These are phyloP conservation scores for Nannizzia gypsea DNA, from an alignment of 2,329 filamentous ascomycete genomes.

Conservation along the genomic window DNA sequence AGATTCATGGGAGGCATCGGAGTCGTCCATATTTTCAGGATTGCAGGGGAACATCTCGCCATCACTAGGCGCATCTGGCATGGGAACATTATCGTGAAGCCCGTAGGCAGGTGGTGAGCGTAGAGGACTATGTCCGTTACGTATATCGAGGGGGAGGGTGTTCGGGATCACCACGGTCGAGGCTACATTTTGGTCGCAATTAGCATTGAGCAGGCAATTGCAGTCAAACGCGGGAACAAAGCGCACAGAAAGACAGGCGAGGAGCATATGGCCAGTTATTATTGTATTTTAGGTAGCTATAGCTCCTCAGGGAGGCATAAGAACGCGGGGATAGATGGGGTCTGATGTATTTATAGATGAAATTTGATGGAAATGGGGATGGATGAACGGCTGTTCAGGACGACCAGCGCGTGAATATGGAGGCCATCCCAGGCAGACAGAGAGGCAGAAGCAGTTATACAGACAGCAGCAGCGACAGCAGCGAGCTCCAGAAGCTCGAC, in stretches of 20 bases:
- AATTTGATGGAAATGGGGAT: conserved; percentile 18
- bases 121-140: conserved; percentile 23
- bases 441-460: not conserved
- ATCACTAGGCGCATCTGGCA: conserved; percentile 3
- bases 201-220: conserved; percentile 28
- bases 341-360: conserved; percentile 31
- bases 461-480: not conserved
- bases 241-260: conserved; percentile 18
- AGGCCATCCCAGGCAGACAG: not conserved
- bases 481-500: not conserved
- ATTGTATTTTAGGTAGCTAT: conserved; percentile 10
- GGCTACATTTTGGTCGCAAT: conserved; percentile 27
- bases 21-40: conserved; percentile 1
- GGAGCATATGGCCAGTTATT: conserved; percentile 26
- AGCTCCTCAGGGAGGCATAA: conserved; percentile 20
- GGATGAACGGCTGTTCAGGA: not conserved
- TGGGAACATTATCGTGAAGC: conserved; percentile 7
- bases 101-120: not conserved
- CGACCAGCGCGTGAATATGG: not conserved
- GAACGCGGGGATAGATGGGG: conserved; percentile 22
- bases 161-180: conserved; percentile 37
- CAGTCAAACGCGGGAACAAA: conserved; percentile 14
- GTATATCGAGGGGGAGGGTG: conserved; percentile 22
- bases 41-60: not conserved
- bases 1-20: conserved; percentile 2